Base-by-base conservation (phyloP, 352 stramenopile genomes). In the Globisporangium lucens region DNA sequence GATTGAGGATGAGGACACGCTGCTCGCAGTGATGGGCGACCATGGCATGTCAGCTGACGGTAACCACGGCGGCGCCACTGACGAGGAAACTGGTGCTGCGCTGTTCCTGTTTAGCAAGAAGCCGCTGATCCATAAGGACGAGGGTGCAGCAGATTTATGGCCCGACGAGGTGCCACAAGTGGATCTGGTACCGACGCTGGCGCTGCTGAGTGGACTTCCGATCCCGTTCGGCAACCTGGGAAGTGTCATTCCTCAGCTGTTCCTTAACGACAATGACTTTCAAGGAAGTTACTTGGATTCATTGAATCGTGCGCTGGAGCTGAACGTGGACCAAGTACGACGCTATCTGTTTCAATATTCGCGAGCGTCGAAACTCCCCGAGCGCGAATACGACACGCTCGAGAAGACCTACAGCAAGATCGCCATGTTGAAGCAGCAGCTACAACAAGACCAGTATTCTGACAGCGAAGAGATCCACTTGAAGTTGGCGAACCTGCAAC, bases 11-110 rank as follows among this genome's bases (percentile, higher is more conserved):
- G 82, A 94, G 35, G 86, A 95, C 59, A 89, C 87, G 13, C 71
- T 98, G 22, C 78, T 98, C 27, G 84, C 98, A 12, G 90, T 99
- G 17, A 89, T 99, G 61, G 97, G 97, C 30, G 97, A 99, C 79
- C 97, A 99, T 77, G 97, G 97, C 57, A 99, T 99, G 97, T 99
- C 97, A 3, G 89, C 97, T 49, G 95, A 99, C 72, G 97, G 97
- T 33, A 99, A 99, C 76, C 97, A 99, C 76, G 97, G 97, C n/a
- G 97, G 97, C 30, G 97, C 96, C 41, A 98, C 82, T 29, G 83
- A 97, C 47, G 94, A 99, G 36, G 97, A 99, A 75, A 97, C 93
- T 0, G 95, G 95, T 51, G 97, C 97, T 17, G 97, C 94, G 24
- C 77, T 99, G 3, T 98, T 99, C 72, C 79, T 97, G 1, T 98